Evolutionary conservation across 495 filamentous ascomycete species (phyloP).

Genomic region (Neohortaea acidophila): DNA sequence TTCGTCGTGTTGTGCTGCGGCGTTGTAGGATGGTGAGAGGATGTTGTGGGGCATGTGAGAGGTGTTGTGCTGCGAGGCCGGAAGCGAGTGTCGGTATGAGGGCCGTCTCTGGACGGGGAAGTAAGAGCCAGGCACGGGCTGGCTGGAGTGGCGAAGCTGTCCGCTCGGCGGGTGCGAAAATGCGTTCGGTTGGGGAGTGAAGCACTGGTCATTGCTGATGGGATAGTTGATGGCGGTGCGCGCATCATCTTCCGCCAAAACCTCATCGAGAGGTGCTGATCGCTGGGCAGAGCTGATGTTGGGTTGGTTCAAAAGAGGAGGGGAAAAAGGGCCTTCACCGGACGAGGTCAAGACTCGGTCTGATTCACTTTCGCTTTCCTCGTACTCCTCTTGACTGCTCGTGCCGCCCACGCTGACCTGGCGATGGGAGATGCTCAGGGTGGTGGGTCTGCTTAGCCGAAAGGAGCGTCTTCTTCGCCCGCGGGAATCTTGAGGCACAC

Average conservation of each 20-base stretch:
- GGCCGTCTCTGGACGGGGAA: slow-evolving; percentile 23
- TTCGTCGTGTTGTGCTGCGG: slow-evolving; percentile 74
- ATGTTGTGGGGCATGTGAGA: slow-evolving; percentile 38
- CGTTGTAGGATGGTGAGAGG: slow-evolving; percentile 51
- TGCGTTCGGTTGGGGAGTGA: slow-evolving; percentile 77
- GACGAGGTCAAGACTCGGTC: slow-evolving; percentile 75
- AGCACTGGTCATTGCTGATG: slow-evolving; percentile 40
- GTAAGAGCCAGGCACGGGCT: slow-evolving; percentile 28
- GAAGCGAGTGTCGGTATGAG: slow-evolving; percentile 1
- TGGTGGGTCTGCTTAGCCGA: slow-evolving; percentile 27
- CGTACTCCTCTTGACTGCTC: slow-evolving; percentile 85
- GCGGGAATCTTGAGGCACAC: slow-evolving; percentile 45
- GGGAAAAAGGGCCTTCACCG: slow-evolving; percentile 51
- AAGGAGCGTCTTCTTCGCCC: slow-evolving; percentile 37
- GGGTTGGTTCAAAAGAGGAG: no score
- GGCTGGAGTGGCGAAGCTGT: slow-evolving; percentile 25
- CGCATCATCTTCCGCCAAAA: slow-evolving; percentile 68
- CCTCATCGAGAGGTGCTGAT: no score
- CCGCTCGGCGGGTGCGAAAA: slow-evolving; percentile 66
- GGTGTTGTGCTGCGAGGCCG: neutral
- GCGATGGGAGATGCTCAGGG: slow-evolving; percentile 28
- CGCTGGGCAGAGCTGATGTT: no score
- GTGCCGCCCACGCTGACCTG: slow-evolving; percentile 27
- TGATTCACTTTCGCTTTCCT: slow-evolving; percentile 72
- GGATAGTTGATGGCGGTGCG: slow-evolving; percentile 60